Evolutionary conservation across 257 asterid genomes (phyloP).

Genomic region (Cruciata laevipes): DNA sequence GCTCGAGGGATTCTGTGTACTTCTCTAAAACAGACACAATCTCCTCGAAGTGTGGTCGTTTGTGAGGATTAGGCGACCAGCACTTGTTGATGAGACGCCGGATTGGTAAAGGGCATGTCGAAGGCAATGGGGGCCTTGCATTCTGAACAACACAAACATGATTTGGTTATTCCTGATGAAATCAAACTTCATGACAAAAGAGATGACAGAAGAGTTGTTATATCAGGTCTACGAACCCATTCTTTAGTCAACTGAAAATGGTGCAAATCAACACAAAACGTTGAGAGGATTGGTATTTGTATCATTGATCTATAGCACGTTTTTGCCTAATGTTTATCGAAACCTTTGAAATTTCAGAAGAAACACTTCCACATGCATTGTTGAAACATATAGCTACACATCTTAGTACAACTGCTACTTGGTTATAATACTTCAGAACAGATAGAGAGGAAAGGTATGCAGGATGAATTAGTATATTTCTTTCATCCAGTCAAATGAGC

Average conservation of each 20-base stretch:
- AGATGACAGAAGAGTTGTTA: background rate
- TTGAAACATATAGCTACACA: background rate
- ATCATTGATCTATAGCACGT: background rate
- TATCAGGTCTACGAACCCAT: no score
- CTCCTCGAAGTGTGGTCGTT: conserved; percentile 80
- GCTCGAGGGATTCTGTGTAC: conserved; percentile 50
- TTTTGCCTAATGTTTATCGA: background rate
- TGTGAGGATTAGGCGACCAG: conserved; percentile 81
- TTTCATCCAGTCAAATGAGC: background rate
- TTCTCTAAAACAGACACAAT: conserved; percentile 60
- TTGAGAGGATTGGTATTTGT: background rate
- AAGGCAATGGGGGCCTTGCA: conserved; percentile 84
- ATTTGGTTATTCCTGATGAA: background rate
- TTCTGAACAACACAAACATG: conserved; percentile 38
- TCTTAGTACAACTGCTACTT: background rate
- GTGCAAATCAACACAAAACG: background rate
- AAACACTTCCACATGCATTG: background rate
- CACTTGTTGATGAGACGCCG: conserved; percentile 60
- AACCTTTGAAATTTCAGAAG: background rate
- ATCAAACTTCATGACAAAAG: background rate
- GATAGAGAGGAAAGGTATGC: background rate
- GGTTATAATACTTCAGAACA: background rate
- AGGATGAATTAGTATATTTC: background rate
- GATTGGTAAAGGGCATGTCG: conserved; percentile 63
- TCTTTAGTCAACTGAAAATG: background rate